These are phyloP conservation scores for Lentinula lateritia DNA, from an alignment of 768 basidiomycete species.

Conservation along the genomic window DNA sequence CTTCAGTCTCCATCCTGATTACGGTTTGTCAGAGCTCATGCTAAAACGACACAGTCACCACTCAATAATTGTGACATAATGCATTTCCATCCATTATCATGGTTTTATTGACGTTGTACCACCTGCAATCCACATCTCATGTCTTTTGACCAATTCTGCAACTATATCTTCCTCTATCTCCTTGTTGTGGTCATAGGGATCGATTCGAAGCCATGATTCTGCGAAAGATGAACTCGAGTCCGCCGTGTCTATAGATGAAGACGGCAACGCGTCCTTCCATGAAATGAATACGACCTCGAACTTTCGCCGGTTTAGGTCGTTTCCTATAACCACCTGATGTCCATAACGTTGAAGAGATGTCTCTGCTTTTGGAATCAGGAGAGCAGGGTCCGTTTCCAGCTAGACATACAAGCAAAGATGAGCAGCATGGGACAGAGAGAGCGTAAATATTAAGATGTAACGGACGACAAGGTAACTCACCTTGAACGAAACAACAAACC, in stretches of 20 bases:
- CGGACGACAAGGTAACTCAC: slow-evolving; percentile 32
- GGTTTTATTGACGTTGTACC: not conserved
- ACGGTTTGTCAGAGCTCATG: too few relatives aligned
- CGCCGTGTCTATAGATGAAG: slow-evolving; percentile 7
- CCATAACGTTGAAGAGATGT: slow-evolving; percentile 89
- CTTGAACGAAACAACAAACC: slow-evolving; percentile 97
- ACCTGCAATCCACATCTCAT: slow-evolving; percentile 60
- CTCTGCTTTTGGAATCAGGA: slow-evolving; percentile 89
- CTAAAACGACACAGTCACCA: too few relatives aligned
- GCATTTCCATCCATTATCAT: not conserved
- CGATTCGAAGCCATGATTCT: slow-evolving; percentile 64
- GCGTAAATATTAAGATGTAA: not conserved
- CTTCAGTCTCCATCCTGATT: too few relatives aligned
- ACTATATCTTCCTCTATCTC: slow-evolving; percentile 97
- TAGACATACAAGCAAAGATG: slow-evolving; percentile 23
- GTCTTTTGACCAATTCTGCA: slow-evolving; percentile 64
- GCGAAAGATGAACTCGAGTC: slow-evolving; percentile 25
- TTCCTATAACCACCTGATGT: slow-evolving; percentile 96
- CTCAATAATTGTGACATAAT: too few relatives aligned
- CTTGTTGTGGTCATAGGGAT: slow-evolving; percentile 36
- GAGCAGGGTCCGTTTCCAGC: slow-evolving; percentile 85
- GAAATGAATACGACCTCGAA: slow-evolving; percentile 91
- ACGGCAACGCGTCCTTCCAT: slow-evolving; percentile 24
- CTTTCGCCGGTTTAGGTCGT: slow-evolving; percentile 89
- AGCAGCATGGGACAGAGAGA: not conserved